These are phyloP conservation scores for Verticillium nubilum DNA, from an alignment of 2,329 filamentous ascomycete genomes.

Conservation along the genomic window DNA sequence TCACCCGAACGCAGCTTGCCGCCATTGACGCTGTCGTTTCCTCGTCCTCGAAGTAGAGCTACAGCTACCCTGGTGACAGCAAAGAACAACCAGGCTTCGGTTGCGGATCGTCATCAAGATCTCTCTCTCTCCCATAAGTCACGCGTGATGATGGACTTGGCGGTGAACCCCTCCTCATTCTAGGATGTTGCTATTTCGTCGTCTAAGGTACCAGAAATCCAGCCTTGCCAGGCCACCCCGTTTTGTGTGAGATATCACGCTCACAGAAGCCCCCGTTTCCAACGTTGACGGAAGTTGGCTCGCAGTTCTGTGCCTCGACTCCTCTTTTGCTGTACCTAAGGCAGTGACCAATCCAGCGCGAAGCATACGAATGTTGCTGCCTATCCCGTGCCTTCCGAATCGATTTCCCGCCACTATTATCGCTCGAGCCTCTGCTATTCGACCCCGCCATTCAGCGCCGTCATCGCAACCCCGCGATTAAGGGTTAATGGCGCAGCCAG, in stretches of 20 bases:
- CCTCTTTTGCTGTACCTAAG: not conserved
- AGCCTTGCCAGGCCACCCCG: not conserved
- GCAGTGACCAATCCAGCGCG: not conserved
- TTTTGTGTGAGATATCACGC: not conserved
- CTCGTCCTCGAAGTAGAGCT: not conserved
- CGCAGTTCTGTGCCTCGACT: not conserved
- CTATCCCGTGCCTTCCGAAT: not conserved
- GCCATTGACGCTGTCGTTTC: not conserved
- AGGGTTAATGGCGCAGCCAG: not conserved
- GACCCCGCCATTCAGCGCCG: not conserved
- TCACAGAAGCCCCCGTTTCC: not conserved
- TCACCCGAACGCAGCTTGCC: not conserved
- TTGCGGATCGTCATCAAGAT: not conserved
- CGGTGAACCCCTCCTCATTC: not conserved
- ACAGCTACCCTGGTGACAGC: not conserved
- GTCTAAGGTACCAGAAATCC: not conserved
- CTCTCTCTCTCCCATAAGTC: not conserved
- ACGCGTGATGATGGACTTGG: not conserved
- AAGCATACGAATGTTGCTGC: not conserved
- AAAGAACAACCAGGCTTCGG: not conserved
- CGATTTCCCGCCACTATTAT: not conserved
- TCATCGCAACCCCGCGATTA: not conserved
- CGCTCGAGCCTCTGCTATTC: not conserved
- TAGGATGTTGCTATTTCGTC: not conserved
- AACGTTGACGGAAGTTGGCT: not conserved